Evolutionary conservation across 345 rosid genomes (phyloP).

Genomic region (Geranium brycei): DNA sequence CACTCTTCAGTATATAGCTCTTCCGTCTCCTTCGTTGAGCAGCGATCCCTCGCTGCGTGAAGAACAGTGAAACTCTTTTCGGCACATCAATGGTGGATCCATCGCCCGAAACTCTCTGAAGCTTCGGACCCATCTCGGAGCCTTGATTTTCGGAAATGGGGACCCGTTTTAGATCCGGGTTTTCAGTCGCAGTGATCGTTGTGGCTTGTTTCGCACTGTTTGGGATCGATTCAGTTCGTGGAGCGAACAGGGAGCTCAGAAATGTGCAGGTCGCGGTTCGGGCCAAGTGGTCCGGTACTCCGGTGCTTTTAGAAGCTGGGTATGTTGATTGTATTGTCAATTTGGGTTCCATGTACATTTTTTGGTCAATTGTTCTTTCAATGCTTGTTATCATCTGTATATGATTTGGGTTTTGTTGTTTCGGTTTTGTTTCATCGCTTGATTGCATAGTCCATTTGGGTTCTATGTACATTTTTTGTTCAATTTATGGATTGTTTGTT

Average conservation of each 20-base stretch:
- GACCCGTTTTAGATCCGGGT: slow-evolving; percentile 44
- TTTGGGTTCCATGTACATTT: neutral
- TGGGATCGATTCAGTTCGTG: slow-evolving; percentile 24
- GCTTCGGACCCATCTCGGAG: neutral
- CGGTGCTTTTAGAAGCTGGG: slow-evolving; percentile 94
- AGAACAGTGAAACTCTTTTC: neutral
- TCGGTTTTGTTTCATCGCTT: too few species aligned
- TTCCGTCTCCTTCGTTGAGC: too few species aligned
- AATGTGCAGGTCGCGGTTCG: slow-evolving; percentile 79
- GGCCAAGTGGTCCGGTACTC: slow-evolving; percentile 94
- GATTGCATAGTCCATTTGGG: neutral
- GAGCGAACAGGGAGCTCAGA: slow-evolving; percentile 57
- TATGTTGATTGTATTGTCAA: slow-evolving; percentile 11
- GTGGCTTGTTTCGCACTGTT: slow-evolving; percentile 22
- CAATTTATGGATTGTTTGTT: neutral
- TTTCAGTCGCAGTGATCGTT: slow-evolving; percentile 21
- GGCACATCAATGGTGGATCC: neutral
- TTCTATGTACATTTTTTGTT: neutral
- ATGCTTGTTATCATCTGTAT: slow-evolving; percentile 1
- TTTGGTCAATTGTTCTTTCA: neutral
- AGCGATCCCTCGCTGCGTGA: too few species aligned
- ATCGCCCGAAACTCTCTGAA: neutral
- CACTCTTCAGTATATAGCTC: too few species aligned
- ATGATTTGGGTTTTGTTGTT: neutral
- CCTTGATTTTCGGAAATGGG: neutral